Evolutionary conservation across 768 basidiomycete species (phyloP).

Genomic region (Naganishia randhawae): DNA sequence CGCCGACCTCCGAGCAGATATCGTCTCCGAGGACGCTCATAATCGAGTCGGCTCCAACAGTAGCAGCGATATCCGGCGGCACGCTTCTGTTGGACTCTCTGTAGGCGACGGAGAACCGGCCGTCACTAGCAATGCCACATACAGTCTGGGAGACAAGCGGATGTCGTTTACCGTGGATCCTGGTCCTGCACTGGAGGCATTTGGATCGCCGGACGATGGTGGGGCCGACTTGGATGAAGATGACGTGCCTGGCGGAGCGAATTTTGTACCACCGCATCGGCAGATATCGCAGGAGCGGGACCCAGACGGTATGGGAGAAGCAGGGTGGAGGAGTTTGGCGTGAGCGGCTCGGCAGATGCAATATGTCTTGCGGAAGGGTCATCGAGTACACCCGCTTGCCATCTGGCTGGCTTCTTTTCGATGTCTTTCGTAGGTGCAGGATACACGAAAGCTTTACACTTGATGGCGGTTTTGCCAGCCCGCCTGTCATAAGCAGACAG

Average conservation of each 20-base stretch:
- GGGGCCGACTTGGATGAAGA: conserved; percentile 36
- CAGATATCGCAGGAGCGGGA: conserved; percentile 24
- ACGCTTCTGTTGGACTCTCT: neutral
- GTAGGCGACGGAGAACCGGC: neutral
- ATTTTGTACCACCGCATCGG: conserved; percentile 47
- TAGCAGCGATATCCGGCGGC: conserved; percentile 11
- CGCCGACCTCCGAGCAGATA: neutral
- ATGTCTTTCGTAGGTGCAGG: too few relatives aligned
- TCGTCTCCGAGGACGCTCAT: neutral
- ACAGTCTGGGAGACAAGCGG: conserved; percentile 35
- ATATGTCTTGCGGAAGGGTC: too few relatives aligned
- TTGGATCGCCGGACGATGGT: conserved; percentile 33
- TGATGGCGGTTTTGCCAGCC: too few relatives aligned
- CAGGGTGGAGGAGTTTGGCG: conserved; percentile 16
- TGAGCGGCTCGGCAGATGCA: too few relatives aligned
- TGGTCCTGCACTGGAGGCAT: conserved; percentile 41
- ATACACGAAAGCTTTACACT: too few relatives aligned
- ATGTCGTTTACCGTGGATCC: conserved; percentile 42
- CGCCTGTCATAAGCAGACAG: too few relatives aligned
- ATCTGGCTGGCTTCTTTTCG: too few relatives aligned
- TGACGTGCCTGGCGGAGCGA: conserved; percentile 37
- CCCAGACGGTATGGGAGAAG: conserved; percentile 13
- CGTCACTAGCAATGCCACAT: conserved; percentile 19
- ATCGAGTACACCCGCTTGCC: too few relatives aligned
- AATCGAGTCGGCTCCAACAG: conserved; percentile 5